These are phyloP conservation scores for Hypoxylon sp. DNA, from an alignment of 2,329 filamentous ascomycete genomes.

Conservation along the genomic window DNA sequence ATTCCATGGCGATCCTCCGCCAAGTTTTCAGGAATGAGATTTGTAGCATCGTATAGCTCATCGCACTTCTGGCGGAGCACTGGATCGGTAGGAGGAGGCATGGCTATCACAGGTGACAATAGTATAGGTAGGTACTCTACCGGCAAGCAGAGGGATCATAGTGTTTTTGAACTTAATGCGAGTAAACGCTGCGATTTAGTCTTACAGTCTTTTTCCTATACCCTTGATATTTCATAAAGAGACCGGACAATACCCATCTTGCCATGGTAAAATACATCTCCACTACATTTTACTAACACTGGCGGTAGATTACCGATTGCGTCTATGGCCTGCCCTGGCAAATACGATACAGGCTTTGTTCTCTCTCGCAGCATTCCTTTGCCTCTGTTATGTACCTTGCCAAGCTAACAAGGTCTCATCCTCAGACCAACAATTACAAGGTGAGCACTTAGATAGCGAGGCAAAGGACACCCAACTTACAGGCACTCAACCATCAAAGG, in stretches of 20 bases:
- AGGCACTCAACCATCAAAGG: conserved; percentile 11
- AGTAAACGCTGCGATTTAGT: background rate
- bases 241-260: conserved; percentile 18
- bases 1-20: conserved; percentile 20
- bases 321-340: conserved; percentile 8
- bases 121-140: background rate
- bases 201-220: conserved; percentile 8
- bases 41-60: conserved; percentile 15
- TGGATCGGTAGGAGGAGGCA: conserved; percentile 30
- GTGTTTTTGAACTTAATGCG: background rate
- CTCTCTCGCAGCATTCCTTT: conserved; percentile 2
- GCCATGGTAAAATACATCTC: conserved; percentile 15
- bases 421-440: too few species aligned
- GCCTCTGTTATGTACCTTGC: background rate
- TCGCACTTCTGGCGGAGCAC: conserved; percentile 19
- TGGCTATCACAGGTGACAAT: background rate
- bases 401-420: background rate
- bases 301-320: conserved; percentile 2
- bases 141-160: background rate
- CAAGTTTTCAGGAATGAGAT: conserved; percentile 9
- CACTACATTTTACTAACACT: background rate
- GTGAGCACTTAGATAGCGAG: conserved; percentile 29
- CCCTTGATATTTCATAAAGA: background rate
- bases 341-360: conserved; percentile 2
- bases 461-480: conserved; percentile 3